These are phyloP conservation scores for Colletotrichum acutatum DNA, from an alignment of 2,329 filamentous ascomycete genomes.

Conservation along the genomic window DNA sequence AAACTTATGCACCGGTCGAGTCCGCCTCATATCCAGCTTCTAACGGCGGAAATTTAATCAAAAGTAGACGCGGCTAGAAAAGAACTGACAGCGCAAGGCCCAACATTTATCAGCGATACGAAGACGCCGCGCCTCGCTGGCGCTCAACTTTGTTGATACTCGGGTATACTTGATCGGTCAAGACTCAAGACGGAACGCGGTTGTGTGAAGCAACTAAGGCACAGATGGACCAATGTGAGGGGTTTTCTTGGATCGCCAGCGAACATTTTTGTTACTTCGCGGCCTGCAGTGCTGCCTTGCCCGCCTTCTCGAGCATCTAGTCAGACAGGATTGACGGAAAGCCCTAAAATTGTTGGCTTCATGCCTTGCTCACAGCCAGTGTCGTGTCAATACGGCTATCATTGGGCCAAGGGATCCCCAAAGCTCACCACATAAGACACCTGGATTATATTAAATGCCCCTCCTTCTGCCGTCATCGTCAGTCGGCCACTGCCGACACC, in stretches of 20 bases:
- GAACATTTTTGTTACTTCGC: constrained; percentile 12
- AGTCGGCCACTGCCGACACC: constrained; percentile 8
- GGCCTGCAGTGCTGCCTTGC: constrained; percentile 28
- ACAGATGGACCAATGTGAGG: background rate
- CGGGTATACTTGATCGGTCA: background rate
- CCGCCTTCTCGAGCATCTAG: background rate
- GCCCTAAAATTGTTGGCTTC: background rate
- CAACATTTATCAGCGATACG: background rate
- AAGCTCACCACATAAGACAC: constrained; percentile 7
- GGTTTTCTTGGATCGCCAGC: background rate
- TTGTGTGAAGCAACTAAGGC: background rate
- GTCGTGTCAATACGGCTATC: background rate
- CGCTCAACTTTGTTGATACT: background rate
- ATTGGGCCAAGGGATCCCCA: constrained; percentile 1
- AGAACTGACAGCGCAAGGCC: background rate
- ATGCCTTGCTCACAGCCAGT: constrained; percentile 4
- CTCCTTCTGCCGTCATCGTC: constrained; percentile 9
- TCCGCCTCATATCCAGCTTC: background rate
- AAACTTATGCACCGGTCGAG: background rate
- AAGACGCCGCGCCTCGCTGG: background rate
- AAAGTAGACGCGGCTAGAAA: constrained; percentile 10
- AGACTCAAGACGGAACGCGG: background rate
- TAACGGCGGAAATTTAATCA: background rate
- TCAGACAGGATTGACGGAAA: constrained; percentile 7
- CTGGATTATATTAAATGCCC: constrained; percentile 10